Conservation (phyloP, 2,329 filamentous ascomycete genomes). For the Trichoderma hamatum region DNA sequence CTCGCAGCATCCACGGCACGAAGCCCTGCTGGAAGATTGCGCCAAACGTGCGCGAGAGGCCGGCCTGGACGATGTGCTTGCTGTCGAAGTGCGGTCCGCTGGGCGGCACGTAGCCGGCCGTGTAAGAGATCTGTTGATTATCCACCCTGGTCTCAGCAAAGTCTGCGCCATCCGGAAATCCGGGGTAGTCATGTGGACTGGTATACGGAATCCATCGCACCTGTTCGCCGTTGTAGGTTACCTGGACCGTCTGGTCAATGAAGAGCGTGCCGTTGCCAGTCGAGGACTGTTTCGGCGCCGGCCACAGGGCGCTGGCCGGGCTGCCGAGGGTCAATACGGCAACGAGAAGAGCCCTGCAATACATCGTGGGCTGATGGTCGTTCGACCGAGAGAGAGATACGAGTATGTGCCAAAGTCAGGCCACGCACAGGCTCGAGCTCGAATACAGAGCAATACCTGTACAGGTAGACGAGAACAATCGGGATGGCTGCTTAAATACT, state of each 20-base stretch:
- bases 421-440: not conserved
- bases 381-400: not conserved
- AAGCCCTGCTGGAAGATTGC: constrained; percentile 70
- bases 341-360: constrained; percentile 16
- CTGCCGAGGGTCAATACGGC: constrained; percentile 14
- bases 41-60: constrained; percentile 60
- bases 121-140: constrained; percentile 50
- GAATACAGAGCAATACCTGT: not conserved
- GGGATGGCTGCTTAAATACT: constrained; percentile 20
- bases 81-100: constrained; percentile 49
- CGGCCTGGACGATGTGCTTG: constrained; percentile 58
- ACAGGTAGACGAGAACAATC: not conserved
- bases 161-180: not conserved
- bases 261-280: constrained; percentile 57
- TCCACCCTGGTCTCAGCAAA: constrained; percentile 24
- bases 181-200: not conserved
- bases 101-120: constrained; percentile 48
- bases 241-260: constrained; percentile 53
- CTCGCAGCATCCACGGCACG: constrained; percentile 77
- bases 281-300: constrained; percentile 54
- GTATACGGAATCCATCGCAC: constrained; percentile 25
- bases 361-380: constrained; percentile 13
- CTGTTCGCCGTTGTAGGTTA: constrained; percentile 59
- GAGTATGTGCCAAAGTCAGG: constrained; percentile 1
- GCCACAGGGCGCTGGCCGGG: constrained; percentile 59